Evolutionary conservation across 2,329 filamentous ascomycete genomes (phyloP), one percentile per base, ranked within the genome.

Genomic region (Trichoderma sp.): DNA sequence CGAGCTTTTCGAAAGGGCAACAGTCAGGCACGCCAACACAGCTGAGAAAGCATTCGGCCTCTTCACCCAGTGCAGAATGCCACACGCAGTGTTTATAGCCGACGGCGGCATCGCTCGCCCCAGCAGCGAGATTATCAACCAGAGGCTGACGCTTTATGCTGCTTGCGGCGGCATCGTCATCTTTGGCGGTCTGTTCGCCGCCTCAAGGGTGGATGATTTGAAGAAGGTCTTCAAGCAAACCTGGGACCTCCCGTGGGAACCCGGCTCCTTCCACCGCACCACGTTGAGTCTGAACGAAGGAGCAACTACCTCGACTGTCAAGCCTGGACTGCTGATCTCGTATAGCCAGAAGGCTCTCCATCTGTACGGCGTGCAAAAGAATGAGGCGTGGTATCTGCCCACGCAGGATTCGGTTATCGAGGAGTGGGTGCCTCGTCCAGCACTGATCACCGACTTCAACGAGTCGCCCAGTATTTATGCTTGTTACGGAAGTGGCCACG

Each of bases 311-410:
- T 27, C 40, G 14, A 72, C 27, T 58, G 68, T 47, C 37, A 52
- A 24, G 63, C n/a, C 55, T 29, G 47, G 68, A 37, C 73, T 78
- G 6, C 59, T 68, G 21, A 62, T 57, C 5, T 47, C 68, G n/a
- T 75, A 77, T 69, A 76, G 73, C 71, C 76, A 75, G 55, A 75
- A 75, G 53, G 75, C 72, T 13, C 43, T 75, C 33, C 77, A 72
- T 61, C 57, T 77, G 14, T 43, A 71, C 35, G 72, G 73, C 35
- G 73, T 77, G 31, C 60, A 71, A 62, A 56, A 33, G 21, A 35
- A 60, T 3, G 74, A 78, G 59, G 68, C 71, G 49, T 77, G 74
- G 74, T 77, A 77, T 55, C 24, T 70, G 37, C 69, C 65, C 19
- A 71, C 43, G 0, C 61, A 70, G 5, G 43, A 70, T 33, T 63